Percentiles rank a stretch among this genome's conserved stretches.
phyloP scores from a whole-genome alignment of 768 basidiomycete species.

The Leccinellum albellum region DNA sequence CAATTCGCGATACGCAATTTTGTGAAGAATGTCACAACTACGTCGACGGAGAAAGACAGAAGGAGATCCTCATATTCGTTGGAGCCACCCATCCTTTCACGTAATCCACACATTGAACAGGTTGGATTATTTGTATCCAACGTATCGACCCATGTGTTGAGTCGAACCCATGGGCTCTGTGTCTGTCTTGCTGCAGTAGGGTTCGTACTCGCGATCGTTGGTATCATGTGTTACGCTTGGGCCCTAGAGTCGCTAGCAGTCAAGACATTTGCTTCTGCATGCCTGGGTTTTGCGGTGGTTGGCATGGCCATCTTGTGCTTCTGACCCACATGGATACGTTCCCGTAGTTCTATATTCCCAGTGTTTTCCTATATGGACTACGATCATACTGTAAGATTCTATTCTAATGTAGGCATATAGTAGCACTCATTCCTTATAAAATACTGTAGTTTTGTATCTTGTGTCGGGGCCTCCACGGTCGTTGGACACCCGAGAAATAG shows the following conservation, averaged over 20 bases:
- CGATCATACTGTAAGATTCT: not conserved
- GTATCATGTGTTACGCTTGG: conserved; percentile 53
- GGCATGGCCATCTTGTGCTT: conserved; percentile 14
- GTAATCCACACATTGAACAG: conserved; percentile 49
- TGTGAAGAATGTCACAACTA: not conserved
- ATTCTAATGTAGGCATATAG: not conserved
- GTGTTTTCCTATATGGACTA: not conserved
- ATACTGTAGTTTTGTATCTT: not conserved
- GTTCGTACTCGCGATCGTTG: conserved; percentile 47
- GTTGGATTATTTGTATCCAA: conserved; percentile 43
- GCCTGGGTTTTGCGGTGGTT: conserved; percentile 36
- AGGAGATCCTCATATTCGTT: conserved; percentile 3
- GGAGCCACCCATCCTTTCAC: conserved; percentile 36
- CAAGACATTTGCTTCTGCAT: conserved; percentile 40
- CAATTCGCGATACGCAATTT: not conserved
- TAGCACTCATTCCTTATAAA: not conserved
- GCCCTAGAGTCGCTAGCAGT: conserved; percentile 42
- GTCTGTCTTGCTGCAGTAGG: conserved; percentile 44
- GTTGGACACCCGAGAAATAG: not conserved
- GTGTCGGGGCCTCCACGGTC: not conserved
- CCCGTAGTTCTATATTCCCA: not conserved
- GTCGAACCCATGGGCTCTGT: conserved; percentile 47
- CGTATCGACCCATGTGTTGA: conserved; percentile 44
- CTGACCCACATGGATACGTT: conserved; percentile 1
- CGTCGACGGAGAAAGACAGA: not conserved